Base-by-base conservation (phyloP, 2,329 filamentous ascomycete genomes). In the Xylariales sp. region DNA sequence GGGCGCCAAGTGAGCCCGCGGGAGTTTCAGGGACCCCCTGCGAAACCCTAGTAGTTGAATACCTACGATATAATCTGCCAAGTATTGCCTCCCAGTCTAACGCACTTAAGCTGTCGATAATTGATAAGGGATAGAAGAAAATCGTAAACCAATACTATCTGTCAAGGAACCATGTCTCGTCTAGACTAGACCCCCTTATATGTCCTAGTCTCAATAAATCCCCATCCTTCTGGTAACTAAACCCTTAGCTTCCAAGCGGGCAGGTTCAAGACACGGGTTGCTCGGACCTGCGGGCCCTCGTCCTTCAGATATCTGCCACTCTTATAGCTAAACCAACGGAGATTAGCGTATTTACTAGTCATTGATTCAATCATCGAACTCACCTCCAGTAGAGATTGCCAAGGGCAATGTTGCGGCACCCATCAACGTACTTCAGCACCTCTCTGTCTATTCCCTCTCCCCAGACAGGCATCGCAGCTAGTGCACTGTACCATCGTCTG, bases 341-440 rank as follows among this genome's bases (percentile, higher is more conserved):
- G n/a, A 4, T 63, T 43, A 66, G 67, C 10, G 9, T 8, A 5
- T 32, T 14, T 4, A 32, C 9, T 16, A 4, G 16, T 1, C 2
- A 7, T 12, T 10, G 3, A 9, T 59, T 28, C 23, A 23, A 23
- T 23, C 23, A 1, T 23, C 23, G 0, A 55, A 62, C 67, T 56
- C 32, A 75, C 74, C 74, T 75, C 75, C 75, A 76, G 28, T 72
- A 52, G 5, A 75, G 68, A 63, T 70, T 75, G 1, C 72, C 75
- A 14, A 75, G 58, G 4, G 72, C 70, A n/a, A 76, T 61, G 39
- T 69, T 69, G 5, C 71, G 67, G 46, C 71, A 73, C 1, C 55
- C 73, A 14, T 73, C 64, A 9, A 76, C 53, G 7, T 72, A 74
- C n/a, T 49, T 70, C 18, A 72, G 62, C 5, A 76, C 73, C 23